Percentiles rank a stretch among this genome's conserved stretches.
These are phyloP conservation scores for Fusarium dlaminii DNA, from an alignment of 2,329 filamentous ascomycete genomes.

Conservation along the genomic window DNA sequence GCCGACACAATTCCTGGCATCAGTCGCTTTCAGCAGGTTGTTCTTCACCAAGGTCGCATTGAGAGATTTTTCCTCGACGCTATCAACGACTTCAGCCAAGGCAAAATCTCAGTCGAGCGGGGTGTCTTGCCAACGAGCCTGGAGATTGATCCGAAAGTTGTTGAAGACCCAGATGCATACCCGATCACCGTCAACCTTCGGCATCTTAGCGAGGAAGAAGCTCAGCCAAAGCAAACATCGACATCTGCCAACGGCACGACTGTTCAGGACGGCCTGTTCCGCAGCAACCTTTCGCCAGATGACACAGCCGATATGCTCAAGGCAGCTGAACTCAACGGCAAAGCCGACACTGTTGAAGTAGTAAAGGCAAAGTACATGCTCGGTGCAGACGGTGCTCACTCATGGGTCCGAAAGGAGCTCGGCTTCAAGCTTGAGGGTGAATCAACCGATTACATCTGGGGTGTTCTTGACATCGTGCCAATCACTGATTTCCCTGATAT, in stretches of 20 bases:
- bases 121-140: not conserved
- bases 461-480: slow-evolving; percentile 56
- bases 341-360: slow-evolving; percentile 38
- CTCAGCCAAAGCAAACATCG: not conserved
- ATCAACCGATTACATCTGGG: slow-evolving; percentile 63
- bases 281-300: slow-evolving; percentile 42
- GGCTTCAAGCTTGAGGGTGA: slow-evolving; percentile 62
- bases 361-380: slow-evolving; percentile 66
- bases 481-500: slow-evolving; percentile 68
- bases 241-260: not conserved
- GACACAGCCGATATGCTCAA: slow-evolving; percentile 64
- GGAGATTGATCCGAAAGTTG: not conserved
- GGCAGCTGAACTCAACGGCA: slow-evolving; percentile 39
- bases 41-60: slow-evolving; percentile 76
- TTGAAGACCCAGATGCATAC: not conserved
- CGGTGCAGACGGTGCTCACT: slow-evolving; percentile 75
- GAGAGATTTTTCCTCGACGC: slow-evolving; percentile 73
- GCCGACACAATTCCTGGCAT: slow-evolving; percentile 69
- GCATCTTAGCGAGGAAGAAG: slow-evolving; percentile 4
- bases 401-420: slow-evolving; percentile 69
- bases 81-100: slow-evolving; percentile 51
- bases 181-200: slow-evolving; percentile 1
- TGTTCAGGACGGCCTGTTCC: slow-evolving; percentile 6
- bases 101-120: not conserved
- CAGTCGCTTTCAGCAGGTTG: slow-evolving; percentile 70